Base-by-base conservation (phyloP, 768 basidiomycete species). In the Lentinus brumalis region DNA sequence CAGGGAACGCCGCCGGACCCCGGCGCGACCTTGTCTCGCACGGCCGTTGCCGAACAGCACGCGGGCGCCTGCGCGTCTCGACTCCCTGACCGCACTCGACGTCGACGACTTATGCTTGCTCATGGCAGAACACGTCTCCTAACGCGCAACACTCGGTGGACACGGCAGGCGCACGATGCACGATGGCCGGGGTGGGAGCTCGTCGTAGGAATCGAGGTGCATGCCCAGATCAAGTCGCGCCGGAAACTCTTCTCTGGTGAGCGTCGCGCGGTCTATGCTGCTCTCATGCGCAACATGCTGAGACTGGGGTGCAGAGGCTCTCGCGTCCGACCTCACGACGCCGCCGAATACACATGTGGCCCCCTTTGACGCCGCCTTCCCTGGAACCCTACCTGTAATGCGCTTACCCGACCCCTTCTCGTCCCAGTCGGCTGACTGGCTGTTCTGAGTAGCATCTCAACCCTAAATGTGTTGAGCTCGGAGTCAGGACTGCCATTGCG, bases 181-280 rank as follows among this genome's bases (percentile, higher is more conserved):
- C 59, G 88, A 52, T 92, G 91, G 91, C 89, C 88, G 15, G 94
- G 88, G 21, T 98, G 93, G 92, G 82, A 89, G 64, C 88, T 97
- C 18, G 79, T 96, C 42, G 86, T 98, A 35, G 97, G 97, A 15
- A 88, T 99, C 50, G 97, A 99, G 70, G 92, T 96, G 5, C 97
- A 98, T 70, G 92, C 94, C 0, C 96, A 98, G 72, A 85, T 99
- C 70, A 92, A 90, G 73, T 88, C 94, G 2, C 84, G 87, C 58
- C 76, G 79, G 58, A 99, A 99, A 74, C 81, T 99, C 29, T 98
- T 99, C 75, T 98, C 95, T 40, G 68, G 86, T 86, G 26, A 62
- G 82, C 74, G 18, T 12, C 9, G 35, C 39, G 49, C 44, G 16
- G 14, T 8, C 53, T 18, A 10, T 30, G 31, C 9, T 52, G 12